Evolutionary conservation across 2,329 filamentous ascomycete species (phyloP), one percentile per base, ranked within the genome.

Genomic region (Penicillium sp.): DNA sequence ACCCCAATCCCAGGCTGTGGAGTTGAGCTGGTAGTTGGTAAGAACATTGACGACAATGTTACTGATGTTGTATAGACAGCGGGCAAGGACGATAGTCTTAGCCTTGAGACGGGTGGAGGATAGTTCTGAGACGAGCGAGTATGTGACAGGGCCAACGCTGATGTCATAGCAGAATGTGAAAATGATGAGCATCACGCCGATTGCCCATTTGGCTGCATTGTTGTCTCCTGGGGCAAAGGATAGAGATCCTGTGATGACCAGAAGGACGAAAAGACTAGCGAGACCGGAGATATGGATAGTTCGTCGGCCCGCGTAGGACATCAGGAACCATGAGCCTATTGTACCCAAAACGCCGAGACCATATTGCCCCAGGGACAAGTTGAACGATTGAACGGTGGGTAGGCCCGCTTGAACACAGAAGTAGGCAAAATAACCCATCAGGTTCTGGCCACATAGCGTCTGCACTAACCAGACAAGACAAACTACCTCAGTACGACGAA

Each of bases 401-500:
- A 59, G 46, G 4, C 59, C 54, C 1, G 82, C 83, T 62, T 82
- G 79, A 59, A 81, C 74, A 54, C 72, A 67, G 62, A 85, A 84
- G 64, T 84, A 84, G 2, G 82, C 86, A 0, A 81, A 83, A 61
- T 86, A 88, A 48, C 81, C 81, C 43, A 84, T 82, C 57, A 87
- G 79, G 29, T 84, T 84, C 59, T 84, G 83, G 12, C 85, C 84
- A 51, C 80, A 82, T 1, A 87, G 72, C 6, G 85, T 84, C 67
- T 88, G 85, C 2, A 84, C 84, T 9, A 81, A 78, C 74, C 86
- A 87, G 3, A 84, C 82, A 61, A 85, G 82, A 56, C 81, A 83
- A 15, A 84, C 80, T 62, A 87, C 84, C 70, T 89, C 90, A 3
- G 91, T 94, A 29, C 91, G 84, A 53, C 91, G 87, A 47, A 88